phyloP scores from a whole-genome alignment of 106 monocot species.

The Apostasia shenzhenica region DNA sequence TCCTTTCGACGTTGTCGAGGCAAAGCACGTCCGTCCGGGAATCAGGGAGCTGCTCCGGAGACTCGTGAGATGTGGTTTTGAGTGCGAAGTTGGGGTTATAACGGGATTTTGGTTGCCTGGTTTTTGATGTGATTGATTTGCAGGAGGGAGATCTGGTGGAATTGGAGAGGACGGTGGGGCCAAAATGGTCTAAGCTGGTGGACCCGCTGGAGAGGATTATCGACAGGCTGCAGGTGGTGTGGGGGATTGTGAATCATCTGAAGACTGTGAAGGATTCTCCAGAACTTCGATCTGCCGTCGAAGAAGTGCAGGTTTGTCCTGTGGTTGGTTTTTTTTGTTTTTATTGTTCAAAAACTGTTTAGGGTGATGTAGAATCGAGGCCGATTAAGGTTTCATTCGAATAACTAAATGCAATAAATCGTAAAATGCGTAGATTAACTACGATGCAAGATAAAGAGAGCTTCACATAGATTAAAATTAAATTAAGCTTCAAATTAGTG shows the following conservation, averaged over 20 bases:
- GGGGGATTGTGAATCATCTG: constrained; percentile 89
- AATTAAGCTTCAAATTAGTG: no score
- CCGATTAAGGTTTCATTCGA: no score
- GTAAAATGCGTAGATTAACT: no score
- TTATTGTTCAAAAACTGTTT: no score
- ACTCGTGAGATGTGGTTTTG: constrained; percentile 33
- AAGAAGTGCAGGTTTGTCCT: constrained; percentile 75
- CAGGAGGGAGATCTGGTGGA: constrained; percentile 75
- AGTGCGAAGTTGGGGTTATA: not conserved
- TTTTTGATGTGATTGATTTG: constrained; percentile 5
- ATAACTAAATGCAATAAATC: no score
- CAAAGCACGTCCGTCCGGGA: constrained; percentile 70
- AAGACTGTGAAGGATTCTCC: constrained; percentile 88
- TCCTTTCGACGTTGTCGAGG: constrained; percentile 72
- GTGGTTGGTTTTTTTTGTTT: not conserved
- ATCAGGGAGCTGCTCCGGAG: constrained; percentile 50
- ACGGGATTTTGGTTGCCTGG: constrained; percentile 7
- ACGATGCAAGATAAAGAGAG: no score
- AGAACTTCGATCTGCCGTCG: constrained; percentile 87
- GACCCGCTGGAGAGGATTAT: constrained; percentile 88
- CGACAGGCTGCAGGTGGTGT: constrained; percentile 75
- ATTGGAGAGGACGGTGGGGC: constrained; percentile 73
- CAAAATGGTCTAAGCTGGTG: constrained; percentile 78
- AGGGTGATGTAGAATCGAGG: no score
- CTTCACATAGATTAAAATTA: no score